Evolutionary conservation across 192 early-diverging fungal genomes (phyloP).

Genomic region (Coemansia guatemalensis): DNA sequence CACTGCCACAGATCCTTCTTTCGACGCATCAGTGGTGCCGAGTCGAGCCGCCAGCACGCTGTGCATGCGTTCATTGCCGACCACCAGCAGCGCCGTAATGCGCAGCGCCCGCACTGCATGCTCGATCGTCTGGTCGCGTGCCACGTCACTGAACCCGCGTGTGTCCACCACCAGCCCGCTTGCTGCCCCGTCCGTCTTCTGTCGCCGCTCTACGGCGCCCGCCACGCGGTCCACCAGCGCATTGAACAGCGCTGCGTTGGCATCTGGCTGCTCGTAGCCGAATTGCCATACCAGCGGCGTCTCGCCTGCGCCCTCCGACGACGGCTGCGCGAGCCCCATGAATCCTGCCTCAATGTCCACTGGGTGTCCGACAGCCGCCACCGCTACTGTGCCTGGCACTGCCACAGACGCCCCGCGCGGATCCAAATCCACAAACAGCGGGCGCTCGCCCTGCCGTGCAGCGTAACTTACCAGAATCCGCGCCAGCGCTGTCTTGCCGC

Average conservation of each 20-base stretch:
- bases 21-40: conserved; percentile 30
- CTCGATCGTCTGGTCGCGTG: conserved; percentile 72
- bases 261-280: conserved; percentile 72
- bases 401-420: conserved; percentile 72
- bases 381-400: conserved; percentile 85
- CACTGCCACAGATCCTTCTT: conserved; percentile 53
- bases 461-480: conserved; percentile 91
- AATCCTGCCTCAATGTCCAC: conserved; percentile 88
- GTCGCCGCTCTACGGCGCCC: conserved; percentile 59
- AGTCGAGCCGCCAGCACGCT: conserved; percentile 70
- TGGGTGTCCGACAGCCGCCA: conserved; percentile 68
- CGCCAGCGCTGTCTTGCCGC: conserved; percentile 87
- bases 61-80: conserved; percentile 94
- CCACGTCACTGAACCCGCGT: conserved; percentile 70
- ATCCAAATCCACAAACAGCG: conserved; percentile 87
- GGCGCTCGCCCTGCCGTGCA: conserved; percentile 65
- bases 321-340: conserved; percentile 56
- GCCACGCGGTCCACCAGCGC: conserved; percentile 66
- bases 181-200: conserved; percentile 56
- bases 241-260: conserved; percentile 81
- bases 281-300: conserved; percentile 90
- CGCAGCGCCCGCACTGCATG: conserved; percentile 68
- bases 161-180: conserved; percentile 90
- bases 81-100: conserved; percentile 82
- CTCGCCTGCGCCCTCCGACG: conserved; percentile 61